Evolutionary conservation across 169 alveolate genomes (phyloP).

Genomic region (Cryptosporidium viatorum): DNA sequence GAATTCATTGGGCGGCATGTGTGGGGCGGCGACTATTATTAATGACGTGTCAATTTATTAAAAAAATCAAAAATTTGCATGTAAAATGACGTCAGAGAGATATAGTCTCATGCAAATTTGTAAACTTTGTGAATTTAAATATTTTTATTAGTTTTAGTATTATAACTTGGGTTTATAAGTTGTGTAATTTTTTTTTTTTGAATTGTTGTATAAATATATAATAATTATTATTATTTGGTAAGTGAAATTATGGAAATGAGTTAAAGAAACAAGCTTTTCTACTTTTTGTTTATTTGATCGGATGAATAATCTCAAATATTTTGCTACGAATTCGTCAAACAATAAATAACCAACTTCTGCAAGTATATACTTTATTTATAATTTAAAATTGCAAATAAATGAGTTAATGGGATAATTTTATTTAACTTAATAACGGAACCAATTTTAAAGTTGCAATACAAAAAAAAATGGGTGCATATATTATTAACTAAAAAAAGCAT

Average conservation of each 20-base stretch:
- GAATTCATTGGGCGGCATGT: not conserved
- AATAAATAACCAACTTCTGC: too few relatives aligned
- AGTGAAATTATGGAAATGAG: not conserved
- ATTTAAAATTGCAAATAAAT: not conserved
- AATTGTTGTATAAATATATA: too few relatives aligned
- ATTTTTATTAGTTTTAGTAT: not conserved
- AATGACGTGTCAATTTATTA: not conserved
- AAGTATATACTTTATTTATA: not conserved
- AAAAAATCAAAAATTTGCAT: not conserved
- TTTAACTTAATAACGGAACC: too few relatives aligned
- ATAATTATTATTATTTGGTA: too few relatives aligned
- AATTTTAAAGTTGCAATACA: too few relatives aligned
- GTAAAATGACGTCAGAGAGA: not conserved
- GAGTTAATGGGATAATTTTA: too few relatives aligned
- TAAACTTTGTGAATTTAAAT: not conserved
- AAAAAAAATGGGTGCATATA: too few relatives aligned
- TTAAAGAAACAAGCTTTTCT: not conserved
- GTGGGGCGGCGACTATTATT: not conserved
- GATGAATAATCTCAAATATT: too few relatives aligned
- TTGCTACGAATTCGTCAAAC: too few relatives aligned
- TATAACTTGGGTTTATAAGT: too few relatives aligned
- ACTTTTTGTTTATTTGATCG: not conserved
- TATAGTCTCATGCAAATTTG: not conserved
- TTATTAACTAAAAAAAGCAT: too few relatives aligned
- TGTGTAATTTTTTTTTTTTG: too few relatives aligned